Conservation (phyloP, 2,329 filamentous ascomycete species). For the Cercospora brassicicola region DNA sequence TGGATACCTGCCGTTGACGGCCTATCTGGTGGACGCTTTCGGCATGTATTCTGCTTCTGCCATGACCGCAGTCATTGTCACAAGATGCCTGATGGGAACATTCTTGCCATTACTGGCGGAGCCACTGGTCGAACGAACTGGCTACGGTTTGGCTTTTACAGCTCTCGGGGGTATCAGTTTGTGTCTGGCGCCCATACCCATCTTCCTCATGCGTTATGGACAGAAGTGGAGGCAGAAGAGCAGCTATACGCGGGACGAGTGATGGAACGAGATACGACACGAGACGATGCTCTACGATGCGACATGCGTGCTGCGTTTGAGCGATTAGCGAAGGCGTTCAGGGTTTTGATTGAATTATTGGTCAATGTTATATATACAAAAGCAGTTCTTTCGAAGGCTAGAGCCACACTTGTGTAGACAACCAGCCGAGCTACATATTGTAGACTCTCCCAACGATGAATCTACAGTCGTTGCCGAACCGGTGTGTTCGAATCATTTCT, state of each 20-base stretch:
- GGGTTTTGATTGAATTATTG: background rate
- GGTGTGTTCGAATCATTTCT: background rate
- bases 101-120: slow-evolving; percentile 49
- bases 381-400: background rate
- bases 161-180: slow-evolving; percentile 28
- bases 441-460: background rate
- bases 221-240: slow-evolving; percentile 31
- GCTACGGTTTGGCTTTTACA: slow-evolving; percentile 45
- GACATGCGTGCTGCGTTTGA: slow-evolving; percentile 7
- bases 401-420: background rate
- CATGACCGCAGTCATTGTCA: slow-evolving; percentile 47
- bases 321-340: slow-evolving; percentile 6
- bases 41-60: slow-evolving; percentile 49
- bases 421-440: background rate
- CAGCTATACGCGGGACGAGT: slow-evolving; percentile 30
- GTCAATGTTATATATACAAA: background rate
- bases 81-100: slow-evolving; percentile 47
- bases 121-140: slow-evolving; percentile 43
- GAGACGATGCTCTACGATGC: slow-evolving; percentile 19
- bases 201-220: slow-evolving; percentile 33
- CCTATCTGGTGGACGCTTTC: slow-evolving; percentile 51
- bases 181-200: slow-evolving; percentile 32
- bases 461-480: background rate
- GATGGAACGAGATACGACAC: slow-evolving; percentile 2
- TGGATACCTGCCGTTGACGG: slow-evolving; percentile 46